Evolutionary conservation across 768 basidiomycete species (phyloP).

Genomic region (Rhodotorula toruloides): DNA sequence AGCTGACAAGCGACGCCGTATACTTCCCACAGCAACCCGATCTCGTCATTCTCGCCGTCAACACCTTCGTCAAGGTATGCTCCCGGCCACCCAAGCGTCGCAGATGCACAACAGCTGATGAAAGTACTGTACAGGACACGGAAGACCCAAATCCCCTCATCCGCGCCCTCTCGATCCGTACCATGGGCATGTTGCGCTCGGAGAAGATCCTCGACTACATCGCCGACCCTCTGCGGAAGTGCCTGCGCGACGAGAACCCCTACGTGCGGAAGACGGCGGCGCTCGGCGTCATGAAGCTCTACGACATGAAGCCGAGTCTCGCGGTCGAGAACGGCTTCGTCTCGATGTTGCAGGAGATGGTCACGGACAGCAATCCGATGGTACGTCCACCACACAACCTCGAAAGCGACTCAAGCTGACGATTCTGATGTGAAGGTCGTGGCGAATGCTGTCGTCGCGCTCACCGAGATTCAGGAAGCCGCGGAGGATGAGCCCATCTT

Average conservation of each 20-base stretch:
- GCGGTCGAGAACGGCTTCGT: slow-evolving; percentile 93
- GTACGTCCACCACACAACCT: slow-evolving; percentile 50
- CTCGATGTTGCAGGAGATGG: slow-evolving; percentile 81
- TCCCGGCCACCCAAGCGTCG: not conserved
- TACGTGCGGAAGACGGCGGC: slow-evolving; percentile 98
- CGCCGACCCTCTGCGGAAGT: slow-evolving; percentile 87
- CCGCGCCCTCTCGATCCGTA: slow-evolving; percentile 90
- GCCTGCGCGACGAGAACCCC: slow-evolving; percentile 88
- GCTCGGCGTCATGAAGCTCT: slow-evolving; percentile 92
- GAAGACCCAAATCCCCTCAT: slow-evolving; percentile 96
- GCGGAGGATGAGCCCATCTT: slow-evolving; percentile 60
- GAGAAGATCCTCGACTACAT: slow-evolving; percentile 99
- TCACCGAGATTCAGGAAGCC: slow-evolving; percentile 79
- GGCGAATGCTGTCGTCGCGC: slow-evolving; percentile 87
- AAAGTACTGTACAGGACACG: slow-evolving; percentile 59
- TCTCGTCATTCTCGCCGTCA: slow-evolving; percentile 96
- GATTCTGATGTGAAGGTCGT: slow-evolving; percentile 64
- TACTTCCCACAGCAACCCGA: slow-evolving; percentile 63
- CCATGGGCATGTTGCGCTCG: slow-evolving; percentile 93
- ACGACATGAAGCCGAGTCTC: slow-evolving; percentile 91
- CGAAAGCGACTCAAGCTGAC: too few relatives aligned
- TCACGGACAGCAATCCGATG: slow-evolving; percentile 95
- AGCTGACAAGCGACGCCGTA: not conserved
- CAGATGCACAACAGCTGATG: not conserved
- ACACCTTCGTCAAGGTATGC: slow-evolving; percentile 76